These are phyloP conservation scores for Lenzites betulinus DNA, from an alignment of 768 basidiomycete species.

Conservation along the genomic window DNA sequence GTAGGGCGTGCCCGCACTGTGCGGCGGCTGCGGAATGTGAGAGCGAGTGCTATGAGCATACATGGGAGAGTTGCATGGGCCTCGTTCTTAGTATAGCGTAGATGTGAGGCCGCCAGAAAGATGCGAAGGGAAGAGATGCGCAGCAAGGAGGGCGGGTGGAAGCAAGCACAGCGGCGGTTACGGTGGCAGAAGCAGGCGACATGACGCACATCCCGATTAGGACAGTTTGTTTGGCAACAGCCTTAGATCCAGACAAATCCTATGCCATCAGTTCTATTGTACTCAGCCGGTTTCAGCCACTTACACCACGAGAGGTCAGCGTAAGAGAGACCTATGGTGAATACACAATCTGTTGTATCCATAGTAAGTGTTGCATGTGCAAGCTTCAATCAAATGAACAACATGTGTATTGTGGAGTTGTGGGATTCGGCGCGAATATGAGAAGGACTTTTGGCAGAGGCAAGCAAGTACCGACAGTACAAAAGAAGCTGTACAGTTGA, in stretches of 20 bases:
- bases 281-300: no score
- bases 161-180: not conserved
- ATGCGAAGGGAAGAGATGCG: not conserved
- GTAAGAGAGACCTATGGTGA: no score
- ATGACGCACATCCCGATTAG: not conserved
- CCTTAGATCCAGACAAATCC: conserved; percentile 17
- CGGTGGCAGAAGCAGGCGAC: not conserved
- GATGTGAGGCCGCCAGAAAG: not conserved
- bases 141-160: not conserved
- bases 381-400: no score
- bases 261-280: not conserved
- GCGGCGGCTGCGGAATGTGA: conserved; percentile 59
- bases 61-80: conserved; percentile 8
- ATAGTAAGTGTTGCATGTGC: no score
- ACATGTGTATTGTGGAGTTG: no score
- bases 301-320: no score
- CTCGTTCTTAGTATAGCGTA: not conserved
- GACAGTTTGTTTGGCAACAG: conserved; percentile 19
- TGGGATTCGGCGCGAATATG: no score
- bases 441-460: no score
- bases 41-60: conserved; percentile 23
- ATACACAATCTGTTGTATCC: no score
- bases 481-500: no score
- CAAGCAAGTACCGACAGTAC: no score
- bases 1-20: conserved; percentile 54